Base-by-base conservation (phyloP, 2,329 filamentous ascomycete genomes). In the Didymella segeticola region DNA sequence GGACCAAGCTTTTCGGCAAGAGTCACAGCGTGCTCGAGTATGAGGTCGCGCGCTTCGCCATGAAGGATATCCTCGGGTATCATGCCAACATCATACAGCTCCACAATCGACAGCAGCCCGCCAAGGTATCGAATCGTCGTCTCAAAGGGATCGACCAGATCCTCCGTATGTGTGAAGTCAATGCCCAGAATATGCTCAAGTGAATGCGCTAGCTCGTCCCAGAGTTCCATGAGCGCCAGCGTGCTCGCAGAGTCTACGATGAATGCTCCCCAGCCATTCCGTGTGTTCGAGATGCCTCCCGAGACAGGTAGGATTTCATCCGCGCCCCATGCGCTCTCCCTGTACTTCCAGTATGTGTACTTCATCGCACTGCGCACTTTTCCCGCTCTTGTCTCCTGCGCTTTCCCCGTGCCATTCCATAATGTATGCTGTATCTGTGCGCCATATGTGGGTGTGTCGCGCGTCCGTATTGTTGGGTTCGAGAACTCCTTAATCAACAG, bases 261-360 rank as follows among this genome's bases (percentile, higher is more conserved):
- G 58, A 77, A 77, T 5, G 73, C 75, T 7, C 75, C 76, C 75
- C 75, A 78, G 14, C 75, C 75, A 58, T 77, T 77, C 29, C 73
- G 64, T 6, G 64, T 73, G 37, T 67, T 71, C 19, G 61, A 66
- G 33, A 64, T 66, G 3, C 64, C 67, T 7, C 76, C 76, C 19
- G 70, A 70, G 7, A 78, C 73, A 23, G 76, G 76, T 42, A 66
- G 41, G 15, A 78, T 71, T 20, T 75, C 75, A 54, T 78, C 76
- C 37, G 61, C 65, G 6, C 75, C 75, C 75, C 75, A 78, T 4
- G 75, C 74, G 43, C 69, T 62, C 57, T 74, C 61, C 43, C 64
- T 64, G 54, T 78, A 78, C 47, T 70, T 73, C 62, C 66, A 67
- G 39, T 76, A 78, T 3, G 74, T 76, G 56, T 75, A 67, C 47